These are phyloP conservation scores for Chamaenerion angustifolium DNA, from an alignment of 345 rosid species.

Conservation along the genomic window DNA sequence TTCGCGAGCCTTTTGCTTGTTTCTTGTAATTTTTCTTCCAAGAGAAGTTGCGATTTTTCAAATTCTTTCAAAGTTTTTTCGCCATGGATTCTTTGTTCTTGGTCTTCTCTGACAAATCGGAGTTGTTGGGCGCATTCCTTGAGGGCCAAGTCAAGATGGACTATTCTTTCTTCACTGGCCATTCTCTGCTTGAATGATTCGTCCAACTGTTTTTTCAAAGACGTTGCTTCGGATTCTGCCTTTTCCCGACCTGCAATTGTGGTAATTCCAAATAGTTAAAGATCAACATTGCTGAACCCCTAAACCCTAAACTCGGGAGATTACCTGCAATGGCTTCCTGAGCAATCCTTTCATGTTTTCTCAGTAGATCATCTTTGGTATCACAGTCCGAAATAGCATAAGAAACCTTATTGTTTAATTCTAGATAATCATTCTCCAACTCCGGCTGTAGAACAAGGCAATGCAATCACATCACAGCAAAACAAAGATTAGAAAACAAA, in stretches of 20 bases:
- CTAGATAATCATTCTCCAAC: conserved; percentile 34
- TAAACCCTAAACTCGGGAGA: background rate
- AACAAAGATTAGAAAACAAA: background rate
- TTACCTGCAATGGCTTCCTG: conserved; percentile 56
- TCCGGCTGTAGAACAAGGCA: conserved; percentile 15
- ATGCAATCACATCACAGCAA: background rate
- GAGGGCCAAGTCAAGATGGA: conserved; percentile 53
- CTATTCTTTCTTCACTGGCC: conserved; percentile 35
- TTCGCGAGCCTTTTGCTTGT: conserved; percentile 35
- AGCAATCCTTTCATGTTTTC: conserved; percentile 37
- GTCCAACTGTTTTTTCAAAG: conserved; percentile 43
- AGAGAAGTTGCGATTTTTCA: conserved; percentile 24
- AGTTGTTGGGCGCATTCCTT: conserved; percentile 83
- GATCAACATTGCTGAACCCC: background rate
- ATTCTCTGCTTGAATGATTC: conserved; percentile 42
- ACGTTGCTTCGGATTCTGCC: conserved; percentile 39
- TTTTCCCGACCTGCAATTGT: conserved; percentile 39
- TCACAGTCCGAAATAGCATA: conserved; percentile 34
- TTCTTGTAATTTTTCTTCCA: conserved; percentile 44
- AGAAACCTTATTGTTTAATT: conserved; percentile 38
- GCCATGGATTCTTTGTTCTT: conserved; percentile 75
- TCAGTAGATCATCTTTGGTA: conserved; percentile 33
- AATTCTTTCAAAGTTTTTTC: conserved; percentile 46
- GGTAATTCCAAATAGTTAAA: too few species aligned
- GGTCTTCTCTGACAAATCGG: conserved; percentile 61